Evolutionary conservation across 192 early-diverging fungal species (phyloP), one percentile per base, ranked within the genome.

Genomic region (Gryganskiella cystojenkinii): DNA sequence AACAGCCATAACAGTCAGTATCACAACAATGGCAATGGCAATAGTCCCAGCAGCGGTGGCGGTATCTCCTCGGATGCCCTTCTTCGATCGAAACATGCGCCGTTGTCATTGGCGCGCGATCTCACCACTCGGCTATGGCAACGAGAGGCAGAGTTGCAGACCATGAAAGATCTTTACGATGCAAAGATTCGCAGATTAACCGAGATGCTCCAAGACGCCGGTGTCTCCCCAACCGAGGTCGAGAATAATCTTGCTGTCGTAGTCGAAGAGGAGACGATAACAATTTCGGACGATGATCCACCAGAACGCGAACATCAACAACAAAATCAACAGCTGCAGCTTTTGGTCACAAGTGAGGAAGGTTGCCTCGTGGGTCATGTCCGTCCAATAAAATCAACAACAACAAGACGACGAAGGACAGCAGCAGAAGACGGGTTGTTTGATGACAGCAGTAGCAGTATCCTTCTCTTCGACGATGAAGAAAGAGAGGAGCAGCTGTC

Each of bases 61-160:
- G 37, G 61, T 13, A 58, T 64, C 8, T 71, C 70, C 2, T 71
- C 70, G 5, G 62, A 59, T 33, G 55, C 70, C n/a, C 46, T 71
- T 8, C 42, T 61, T 3, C 55, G 35, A 22, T 42, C 22, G 17
- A 61, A 60, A 22, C 54, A 59, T 8, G 45, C 61, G 2, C 71
- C 64, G 44, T 27, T 73, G 4, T 73, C 56, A 0, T 40, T 78
- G 15, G 67, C 74, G 27, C 65, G 74, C 34, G 74, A 78, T 47
- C 35, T 78, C 55, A 78, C 66, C n/a, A 78, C 74, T 10, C 74
- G 74, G 8, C 49, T 78, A 19, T 78, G 74, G 74, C 74, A 78
- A 31, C 74, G 74, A 30, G 74, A 78, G 50, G 74, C 74, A 5
- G 74, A 78, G 25, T 56, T 78, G 2, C 74, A 78, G 35, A 69